Evolutionary conservation across 164 flowering plant species (phyloP).

Genomic region (Santalum album): DNA sequence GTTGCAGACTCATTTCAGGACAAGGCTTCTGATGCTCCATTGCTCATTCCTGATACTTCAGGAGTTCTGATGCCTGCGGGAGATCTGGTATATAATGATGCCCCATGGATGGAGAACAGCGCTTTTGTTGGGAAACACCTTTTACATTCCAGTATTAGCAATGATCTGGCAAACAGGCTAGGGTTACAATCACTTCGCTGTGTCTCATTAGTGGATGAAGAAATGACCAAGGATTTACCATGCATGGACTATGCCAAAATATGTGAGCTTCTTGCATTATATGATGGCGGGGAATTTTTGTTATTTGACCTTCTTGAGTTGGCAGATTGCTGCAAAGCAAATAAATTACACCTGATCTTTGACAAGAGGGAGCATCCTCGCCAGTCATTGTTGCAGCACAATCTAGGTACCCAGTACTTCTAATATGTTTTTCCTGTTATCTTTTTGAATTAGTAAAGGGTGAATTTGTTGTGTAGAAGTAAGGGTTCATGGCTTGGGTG

Average conservation of each 20-base stretch:
- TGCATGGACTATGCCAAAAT: slow-evolving; percentile 78
- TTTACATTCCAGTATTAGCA: slow-evolving; percentile 71
- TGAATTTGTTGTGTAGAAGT: too few relatives aligned
- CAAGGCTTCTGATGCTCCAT: slow-evolving; percentile 27
- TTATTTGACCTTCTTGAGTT: slow-evolving; percentile 88
- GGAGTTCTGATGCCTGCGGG: slow-evolving; percentile 45
- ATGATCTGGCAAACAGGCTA: slow-evolving; percentile 70
- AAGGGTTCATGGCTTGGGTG: too few relatives aligned
- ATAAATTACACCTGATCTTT: slow-evolving; percentile 65
- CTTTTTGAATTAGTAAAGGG: too few relatives aligned
- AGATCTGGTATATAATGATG: slow-evolving; percentile 88
- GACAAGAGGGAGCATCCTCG: slow-evolving; percentile 85
- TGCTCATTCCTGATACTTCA: slow-evolving; percentile 70
- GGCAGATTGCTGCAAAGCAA: slow-evolving; percentile 92
- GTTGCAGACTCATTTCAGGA: slow-evolving; percentile 59
- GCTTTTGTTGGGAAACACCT: slow-evolving; percentile 40
- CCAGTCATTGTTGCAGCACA: slow-evolving; percentile 79
- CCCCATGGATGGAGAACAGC: slow-evolving; percentile 88
- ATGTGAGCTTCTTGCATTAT: slow-evolving; percentile 47
- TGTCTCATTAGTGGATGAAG: slow-evolving; percentile 77
- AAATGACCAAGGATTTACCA: slow-evolving; percentile 78
- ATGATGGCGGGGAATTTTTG: slow-evolving; percentile 59
- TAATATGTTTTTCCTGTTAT: neutral
- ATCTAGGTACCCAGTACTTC: slow-evolving; percentile 50
- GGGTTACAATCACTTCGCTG: slow-evolving; percentile 81